phyloP scores from a whole-genome alignment of 1,284 basidiomycete species.

The Ganoderma lingzhi region DNA sequence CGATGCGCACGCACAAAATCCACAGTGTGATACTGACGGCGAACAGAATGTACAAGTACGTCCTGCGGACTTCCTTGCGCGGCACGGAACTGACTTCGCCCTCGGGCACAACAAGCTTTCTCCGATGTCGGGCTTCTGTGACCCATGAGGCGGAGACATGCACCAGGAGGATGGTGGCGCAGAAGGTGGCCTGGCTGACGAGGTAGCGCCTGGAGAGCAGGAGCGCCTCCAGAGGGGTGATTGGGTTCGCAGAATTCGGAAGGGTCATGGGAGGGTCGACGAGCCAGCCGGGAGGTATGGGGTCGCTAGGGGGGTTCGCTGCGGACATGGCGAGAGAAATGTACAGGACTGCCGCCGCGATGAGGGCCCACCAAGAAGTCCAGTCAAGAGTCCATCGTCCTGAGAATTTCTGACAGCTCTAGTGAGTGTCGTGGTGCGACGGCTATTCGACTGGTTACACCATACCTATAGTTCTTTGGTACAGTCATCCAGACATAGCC shows the following conservation, averaged over 20 bases:
- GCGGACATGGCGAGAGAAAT: slow-evolving; percentile 49
- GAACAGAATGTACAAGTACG: slow-evolving; percentile 71
- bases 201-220: slow-evolving; percentile 77
- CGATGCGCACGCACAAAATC: slow-evolving; percentile 56
- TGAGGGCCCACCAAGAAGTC: slow-evolving; percentile 82
- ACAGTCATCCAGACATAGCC: slow-evolving; percentile 91
- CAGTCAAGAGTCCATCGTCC: slow-evolving; percentile 88
- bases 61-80: slow-evolving; percentile 70
- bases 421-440: slow-evolving; percentile 1
- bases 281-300: slow-evolving; percentile 71
- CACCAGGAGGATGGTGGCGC: slow-evolving; percentile 79
- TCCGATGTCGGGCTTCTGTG: slow-evolving; percentile 64
- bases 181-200: slow-evolving; percentile 81
- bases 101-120: slow-evolving; percentile 54
- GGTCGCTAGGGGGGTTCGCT: slow-evolving; percentile 30
- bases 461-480: slow-evolving; percentile 82
- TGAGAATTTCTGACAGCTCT: slow-evolving; percentile 64
- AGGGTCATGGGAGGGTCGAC: slow-evolving; percentile 73
- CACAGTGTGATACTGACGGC: slow-evolving; percentile 58
- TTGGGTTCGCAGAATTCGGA: slow-evolving; percentile 46
- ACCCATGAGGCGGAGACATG: slow-evolving; percentile 82
- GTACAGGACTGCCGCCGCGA: slow-evolving; percentile 72
- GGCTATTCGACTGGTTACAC: background rate
- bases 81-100: slow-evolving; percentile 79
- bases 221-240: slow-evolving; percentile 67